Base-by-base conservation (phyloP, 192 early-diverging fungal species). In the Coemansia javaensis region DNA sequence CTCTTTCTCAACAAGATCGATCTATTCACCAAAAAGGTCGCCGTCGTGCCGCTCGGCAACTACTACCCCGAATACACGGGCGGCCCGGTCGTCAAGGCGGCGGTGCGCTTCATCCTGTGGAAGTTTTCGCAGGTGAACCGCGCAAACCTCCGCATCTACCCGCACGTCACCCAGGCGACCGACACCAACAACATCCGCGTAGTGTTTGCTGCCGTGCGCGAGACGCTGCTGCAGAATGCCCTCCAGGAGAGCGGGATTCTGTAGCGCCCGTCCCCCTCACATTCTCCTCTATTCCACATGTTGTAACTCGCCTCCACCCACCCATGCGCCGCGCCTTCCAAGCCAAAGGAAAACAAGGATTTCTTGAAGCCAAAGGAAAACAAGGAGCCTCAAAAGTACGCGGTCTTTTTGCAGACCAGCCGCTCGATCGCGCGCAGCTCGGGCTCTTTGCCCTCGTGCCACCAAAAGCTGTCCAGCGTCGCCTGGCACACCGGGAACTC, bases 1-100 rank as follows among this genome's bases (percentile, higher is more conserved):
- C 69, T 96, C 9, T 96, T 96, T 63, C 75, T 96, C 49, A 96
- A 96, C 80, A 96, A 96, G 54, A 85, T 90, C 35, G 93, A 96
- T 53, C 64, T 96, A 23, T 90, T 96, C 55, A 81, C 79, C 39
- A 77, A 77, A 25, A 96, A 96, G 57, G 66, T 96, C 53, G 72
- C 79, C 23, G 73, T 78, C 58, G 79, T 86, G 34, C 89, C 89
- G 22, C 66, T 96, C 21, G 77, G 83, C 55, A 71, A 79, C 38
- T 93, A 86, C 78, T 96, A 92, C 56, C 86, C 90, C 6, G 93
- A 96, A 56, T 96, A 92, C 67, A 77, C 70, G 7, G 74, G 87
- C 41, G 89, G 87, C 8, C 58, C 81, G n/a, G 85, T 90, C 47
- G 59, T 84, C 40, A 83, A 82, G 66, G 88, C 89, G 53, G 91